Evolutionary conservation across 1,284 basidiomycete species (phyloP), one percentile per base, ranked within the genome.

Genomic region (Coriolopsis trogii): DNA sequence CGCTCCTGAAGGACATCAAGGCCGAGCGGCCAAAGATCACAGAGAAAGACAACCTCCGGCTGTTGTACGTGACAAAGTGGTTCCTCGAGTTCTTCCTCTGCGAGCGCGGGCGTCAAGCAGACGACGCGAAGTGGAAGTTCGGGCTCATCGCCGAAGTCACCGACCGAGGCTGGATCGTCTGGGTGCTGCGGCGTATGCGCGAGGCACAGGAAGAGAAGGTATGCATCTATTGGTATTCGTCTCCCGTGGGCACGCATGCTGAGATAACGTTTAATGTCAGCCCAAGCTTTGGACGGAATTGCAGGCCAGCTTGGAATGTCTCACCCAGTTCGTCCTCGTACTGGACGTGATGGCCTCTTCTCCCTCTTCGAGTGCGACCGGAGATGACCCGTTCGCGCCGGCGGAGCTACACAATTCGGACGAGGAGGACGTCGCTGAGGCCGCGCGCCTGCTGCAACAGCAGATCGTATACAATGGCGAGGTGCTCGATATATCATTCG

Each of bases 401-500:
- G 30, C 36, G 4, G 44, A 52, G n/a, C 44, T 48, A 10, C 51
- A 59, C 7, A 30, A 34, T 25, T 41, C 30, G 16, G 46, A 44
- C 31, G 85, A 86, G 47, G 70, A 81, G n/a, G 78, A 78, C 4
- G 77, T 93, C 52, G 71, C 76, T 29, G 90, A 95, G 37, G 87
- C 87, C 5, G 90, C 93, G 30, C 84, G 84, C 51, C 74, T 87
- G 12, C 75, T 98, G 3, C 91, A 93, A 63, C 85, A 93, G 61
- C 91, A 95, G 68, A 74, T 98, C 33, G 88, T 97, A 63, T 98
- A 97, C 73, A 94, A 95, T 63, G 93, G 91, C 29, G 92, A 95
- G 58, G 86, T 95, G 15, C 82, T 98, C 41, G 94, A 97, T 63
- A 83, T 94, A 20, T 82, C 93, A 0, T 74, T 94, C 34, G 85